Evolutionary conservation across 1,284 basidiomycete species (phyloP).

Genomic region (Clitocybe nebularis): DNA sequence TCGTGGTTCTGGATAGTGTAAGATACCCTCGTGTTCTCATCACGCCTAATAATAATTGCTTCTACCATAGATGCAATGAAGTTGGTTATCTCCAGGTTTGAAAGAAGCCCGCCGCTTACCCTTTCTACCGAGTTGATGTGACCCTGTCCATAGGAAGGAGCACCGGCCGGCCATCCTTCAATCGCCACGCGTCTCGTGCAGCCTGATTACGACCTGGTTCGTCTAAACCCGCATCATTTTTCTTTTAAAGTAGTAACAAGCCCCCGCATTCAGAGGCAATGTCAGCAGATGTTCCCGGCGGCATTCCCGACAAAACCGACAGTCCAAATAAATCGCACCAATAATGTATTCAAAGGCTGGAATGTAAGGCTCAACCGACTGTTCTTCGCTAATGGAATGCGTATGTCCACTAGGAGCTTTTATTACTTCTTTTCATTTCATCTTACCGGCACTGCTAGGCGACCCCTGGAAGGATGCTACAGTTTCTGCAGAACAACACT

Average conservation of each 20-base stretch:
- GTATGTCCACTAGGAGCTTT: slow-evolving; percentile 40
- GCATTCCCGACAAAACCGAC: slow-evolving; percentile 45
- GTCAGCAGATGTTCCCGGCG: slow-evolving; percentile 52
- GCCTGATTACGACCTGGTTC: slow-evolving; percentile 53
- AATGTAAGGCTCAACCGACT: slow-evolving; percentile 50
- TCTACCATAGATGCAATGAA: slow-evolving; percentile 54
- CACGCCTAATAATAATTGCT: neutral
- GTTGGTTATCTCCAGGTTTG: slow-evolving; percentile 58
- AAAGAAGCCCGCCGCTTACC: neutral
- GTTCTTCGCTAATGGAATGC: slow-evolving; percentile 66
- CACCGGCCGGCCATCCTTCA: slow-evolving; percentile 47
- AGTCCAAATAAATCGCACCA: slow-evolving; percentile 37
- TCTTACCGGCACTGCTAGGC: slow-evolving; percentile 31
- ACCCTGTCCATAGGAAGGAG: slow-evolving; percentile 35
- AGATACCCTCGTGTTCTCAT: slow-evolving; percentile 12
- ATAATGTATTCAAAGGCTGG: slow-evolving; percentile 59
- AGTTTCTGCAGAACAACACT: slow-evolving; percentile 52
- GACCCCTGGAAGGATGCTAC: slow-evolving; percentile 75
- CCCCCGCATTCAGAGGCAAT: slow-evolving; percentile 47
- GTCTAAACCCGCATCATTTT: slow-evolving; percentile 19
- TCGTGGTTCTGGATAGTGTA: slow-evolving; percentile 65
- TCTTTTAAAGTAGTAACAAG: neutral
- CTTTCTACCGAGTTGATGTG: neutral
- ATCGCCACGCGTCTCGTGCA: slow-evolving; percentile 60
- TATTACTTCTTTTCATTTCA: slow-evolving; percentile 1